phyloP scores from a whole-genome alignment of 305 asterid genomes.

The Plantago coronopus region DNA sequence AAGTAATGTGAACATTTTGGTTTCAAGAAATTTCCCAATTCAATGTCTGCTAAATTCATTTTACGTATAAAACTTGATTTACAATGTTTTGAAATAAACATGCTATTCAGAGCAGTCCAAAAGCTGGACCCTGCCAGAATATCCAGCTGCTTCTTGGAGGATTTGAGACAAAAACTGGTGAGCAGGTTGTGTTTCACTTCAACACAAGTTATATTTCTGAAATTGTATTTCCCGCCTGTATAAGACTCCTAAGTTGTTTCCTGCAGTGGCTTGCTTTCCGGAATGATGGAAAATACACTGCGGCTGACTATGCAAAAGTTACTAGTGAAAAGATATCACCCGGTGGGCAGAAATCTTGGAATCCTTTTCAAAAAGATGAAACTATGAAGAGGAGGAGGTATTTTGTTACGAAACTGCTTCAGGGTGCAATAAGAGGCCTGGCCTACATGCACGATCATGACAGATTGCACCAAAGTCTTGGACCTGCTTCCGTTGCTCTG shows the following conservation, averaged over 20 bases:
- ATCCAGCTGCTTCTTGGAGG: slow-evolving; percentile 87
- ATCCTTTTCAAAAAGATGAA: slow-evolving; percentile 71
- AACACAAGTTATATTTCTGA: background rate
- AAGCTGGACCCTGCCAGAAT: slow-evolving; percentile 41
- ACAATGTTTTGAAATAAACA: slow-evolving; percentile 21
- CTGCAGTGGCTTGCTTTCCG: slow-evolving; percentile 93
- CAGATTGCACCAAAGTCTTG: slow-evolving; percentile 88
- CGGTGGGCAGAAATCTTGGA: slow-evolving; percentile 65
- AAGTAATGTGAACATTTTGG: slow-evolving; percentile 37
- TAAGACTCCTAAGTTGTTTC: background rate
- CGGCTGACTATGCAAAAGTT: slow-evolving; percentile 79
- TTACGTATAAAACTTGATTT: slow-evolving; percentile 5
- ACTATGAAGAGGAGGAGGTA: slow-evolving; percentile 60
- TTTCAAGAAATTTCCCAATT: background rate
- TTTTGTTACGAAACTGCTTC: slow-evolving; percentile 64
- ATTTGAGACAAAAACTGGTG: slow-evolving; percentile 92
- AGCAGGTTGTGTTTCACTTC: slow-evolving; percentile 51
- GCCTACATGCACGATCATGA: slow-evolving; percentile 76
- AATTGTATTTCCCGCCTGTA: background rate
- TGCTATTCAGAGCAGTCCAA: slow-evolving; percentile 54
- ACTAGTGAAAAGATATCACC: slow-evolving; percentile 61
- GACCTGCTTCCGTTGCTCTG: slow-evolving; percentile 86
- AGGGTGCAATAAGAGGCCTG: slow-evolving; percentile 66
- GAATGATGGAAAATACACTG: slow-evolving; percentile 78
- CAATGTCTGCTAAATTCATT: slow-evolving; percentile 4